Percentiles rank a stretch among this genome's conserved stretches.
phyloP scores from a whole-genome alignment of 2,329 filamentous ascomycete genomes.

The Aspergillus felis region DNA sequence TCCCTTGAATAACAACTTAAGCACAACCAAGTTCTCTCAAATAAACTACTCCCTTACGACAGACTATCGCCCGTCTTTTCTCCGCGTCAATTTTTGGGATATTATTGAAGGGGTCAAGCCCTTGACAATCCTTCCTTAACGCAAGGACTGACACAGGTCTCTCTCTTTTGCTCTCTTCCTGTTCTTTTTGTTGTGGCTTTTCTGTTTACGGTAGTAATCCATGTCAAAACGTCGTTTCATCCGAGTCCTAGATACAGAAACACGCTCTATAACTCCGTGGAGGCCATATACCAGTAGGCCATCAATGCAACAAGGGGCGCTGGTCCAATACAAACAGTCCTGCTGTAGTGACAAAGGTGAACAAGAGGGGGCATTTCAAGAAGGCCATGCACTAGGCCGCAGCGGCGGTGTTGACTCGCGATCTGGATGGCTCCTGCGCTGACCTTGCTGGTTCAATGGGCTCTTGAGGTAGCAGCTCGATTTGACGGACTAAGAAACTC shows the following conservation, averaged over 20 bases:
- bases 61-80: not conserved
- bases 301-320: conserved; percentile 16
- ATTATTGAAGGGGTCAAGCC: not conserved
- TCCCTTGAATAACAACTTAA: not conserved
- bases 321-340: conserved; percentile 5
- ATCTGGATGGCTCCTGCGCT: conserved; percentile 22
- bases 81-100: not conserved
- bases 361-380: not conserved
- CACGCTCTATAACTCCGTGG: conserved; percentile 15
- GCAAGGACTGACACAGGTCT: not conserved
- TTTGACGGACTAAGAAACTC: conserved; percentile 94
- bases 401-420: conserved; percentile 26
- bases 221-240: conserved; percentile 5
- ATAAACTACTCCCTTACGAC: not conserved
- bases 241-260: conserved; percentile 9
- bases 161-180: not conserved
- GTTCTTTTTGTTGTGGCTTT: not conserved
- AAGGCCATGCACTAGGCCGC: conserved; percentile 19
- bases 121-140: not conserved
- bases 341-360: conserved; percentile 3
- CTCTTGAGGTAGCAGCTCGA: conserved; percentile 51
- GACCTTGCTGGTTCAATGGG: conserved; percentile 35
- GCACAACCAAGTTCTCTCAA: not conserved
- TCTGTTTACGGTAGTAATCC: not conserved
- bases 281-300: conserved; percentile 21